Evolutionary conservation across 2,329 filamentous ascomycete genomes (phyloP), one percentile per base, ranked within the genome.

Genomic region (Trichoderma endophyticum): DNA sequence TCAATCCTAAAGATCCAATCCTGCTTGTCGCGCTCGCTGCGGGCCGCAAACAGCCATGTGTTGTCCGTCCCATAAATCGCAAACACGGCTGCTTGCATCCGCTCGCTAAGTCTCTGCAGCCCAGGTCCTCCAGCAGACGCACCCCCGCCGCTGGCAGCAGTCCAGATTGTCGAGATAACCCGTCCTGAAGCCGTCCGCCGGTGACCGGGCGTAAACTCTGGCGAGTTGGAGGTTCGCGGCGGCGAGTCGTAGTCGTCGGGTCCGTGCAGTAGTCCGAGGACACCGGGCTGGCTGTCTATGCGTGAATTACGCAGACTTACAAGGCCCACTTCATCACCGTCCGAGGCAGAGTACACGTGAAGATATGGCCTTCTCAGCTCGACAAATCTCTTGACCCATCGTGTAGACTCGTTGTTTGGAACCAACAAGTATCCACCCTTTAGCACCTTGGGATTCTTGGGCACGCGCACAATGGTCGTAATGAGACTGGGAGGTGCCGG

Each of bases 1-100:
- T 99, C 96, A 76, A 99, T 94, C 78, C 92, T 92, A 81, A 97
- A 88, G 76, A 99, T 97, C 96, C 96, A 99, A 80, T 98, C 96
- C 76, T 95, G 91, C 85, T 98, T 97, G 81, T 98, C 95, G 63
- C 91, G 88, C 83, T 98, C 95, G 77, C 90, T 95, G 72, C 94
- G 88, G 28, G 94, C 93, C 15, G 94, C 93, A 81, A 99, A 98
- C 54, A 99, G 86, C 88, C 95, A 99, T 36, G 95, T 97, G 81
- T 98, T 98, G 80, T 96, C 92, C 73, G 92, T 93, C 56, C 93
- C 95, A 79, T 98, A 99, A 65, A 99, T 89, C 14, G 96, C 96
- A 86, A 97, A 99, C 54, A 98, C 93, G 75, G 92, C 92, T 4
- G 90, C 87, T 77, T 89, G 87, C 81, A 87, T 83, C 81, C 89